phyloP scores from a whole-genome alignment of 805 yeast species.

The Metschnikowia proteae region DNA sequence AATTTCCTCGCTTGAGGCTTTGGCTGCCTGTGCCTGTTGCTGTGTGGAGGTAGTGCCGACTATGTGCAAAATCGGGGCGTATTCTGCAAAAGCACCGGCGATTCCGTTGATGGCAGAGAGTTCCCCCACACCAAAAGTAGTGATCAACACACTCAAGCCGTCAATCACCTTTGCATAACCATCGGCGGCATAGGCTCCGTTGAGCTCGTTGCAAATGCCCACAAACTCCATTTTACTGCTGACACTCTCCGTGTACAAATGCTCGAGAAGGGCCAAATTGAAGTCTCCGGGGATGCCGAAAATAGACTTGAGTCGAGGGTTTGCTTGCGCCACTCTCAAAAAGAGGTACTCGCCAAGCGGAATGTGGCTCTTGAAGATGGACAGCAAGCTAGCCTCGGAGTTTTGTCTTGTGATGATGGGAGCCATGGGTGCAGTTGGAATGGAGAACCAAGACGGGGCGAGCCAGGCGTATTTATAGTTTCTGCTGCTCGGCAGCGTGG shows the following conservation, averaged over 20 bases:
- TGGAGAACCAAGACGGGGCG: background rate
- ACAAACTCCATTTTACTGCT: slow-evolving; percentile 57
- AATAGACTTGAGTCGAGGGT: slow-evolving; percentile 47
- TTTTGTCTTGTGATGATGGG: slow-evolving; percentile 15
- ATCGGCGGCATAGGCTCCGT: slow-evolving; percentile 87
- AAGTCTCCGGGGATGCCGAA: slow-evolving; percentile 84
- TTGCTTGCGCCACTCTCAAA: slow-evolving; percentile 50
- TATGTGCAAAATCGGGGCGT: slow-evolving; percentile 73
- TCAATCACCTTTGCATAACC: slow-evolving; percentile 74
- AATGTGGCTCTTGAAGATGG: slow-evolving; percentile 15
- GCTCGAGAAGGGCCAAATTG: slow-evolving; percentile 64
- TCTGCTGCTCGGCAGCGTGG: background rate
- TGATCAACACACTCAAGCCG: slow-evolving; percentile 53
- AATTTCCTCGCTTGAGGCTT: slow-evolving; percentile 10
- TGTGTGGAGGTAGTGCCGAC: slow-evolving; percentile 58
- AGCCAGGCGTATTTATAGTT: background rate
- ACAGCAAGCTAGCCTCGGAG: slow-evolving; percentile 8
- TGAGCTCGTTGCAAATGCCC: slow-evolving; percentile 85
- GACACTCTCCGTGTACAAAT: slow-evolving; percentile 47
- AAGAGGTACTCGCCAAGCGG: slow-evolving; percentile 68
- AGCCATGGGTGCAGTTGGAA: slow-evolving; percentile 10
- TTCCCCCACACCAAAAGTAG: slow-evolving; percentile 91
- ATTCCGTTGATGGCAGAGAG: slow-evolving; percentile 79
- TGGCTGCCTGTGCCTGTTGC: slow-evolving; percentile 23
- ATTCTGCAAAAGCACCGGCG: slow-evolving; percentile 80